phyloP scores from a whole-genome alignment of 2,329 filamentous ascomycete species.

The Phialophora tarda region DNA sequence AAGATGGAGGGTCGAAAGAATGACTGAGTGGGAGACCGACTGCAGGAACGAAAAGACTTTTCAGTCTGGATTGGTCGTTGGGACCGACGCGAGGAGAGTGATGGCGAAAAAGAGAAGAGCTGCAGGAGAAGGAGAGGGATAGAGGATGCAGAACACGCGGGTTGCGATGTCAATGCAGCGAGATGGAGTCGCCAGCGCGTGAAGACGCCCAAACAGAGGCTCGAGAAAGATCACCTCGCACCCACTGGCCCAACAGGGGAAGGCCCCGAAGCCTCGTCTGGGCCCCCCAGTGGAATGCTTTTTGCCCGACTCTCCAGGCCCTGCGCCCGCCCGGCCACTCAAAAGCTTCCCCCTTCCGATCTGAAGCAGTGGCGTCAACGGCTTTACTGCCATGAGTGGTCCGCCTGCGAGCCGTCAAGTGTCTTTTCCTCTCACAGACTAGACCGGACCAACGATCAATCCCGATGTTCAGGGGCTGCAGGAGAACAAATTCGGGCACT shows the following conservation, averaged over 20 bases:
- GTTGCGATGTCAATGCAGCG: slow-evolving; percentile 17
- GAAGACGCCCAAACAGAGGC: slow-evolving; percentile 16
- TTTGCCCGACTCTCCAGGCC: background rate
- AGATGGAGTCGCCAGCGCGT: slow-evolving; percentile 24
- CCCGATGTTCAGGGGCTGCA: slow-evolving; percentile 16
- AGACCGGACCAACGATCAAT: slow-evolving; percentile 11
- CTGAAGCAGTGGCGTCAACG: slow-evolving; percentile 29
- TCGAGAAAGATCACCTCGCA: background rate
- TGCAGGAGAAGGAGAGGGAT: slow-evolving; percentile 13
- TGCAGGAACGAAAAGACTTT: slow-evolving; percentile 25
- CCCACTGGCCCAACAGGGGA: background rate
- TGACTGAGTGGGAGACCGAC: slow-evolving; percentile 23
- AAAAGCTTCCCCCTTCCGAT: slow-evolving; percentile 3
- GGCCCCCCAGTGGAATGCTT: background rate
- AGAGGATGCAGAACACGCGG: slow-evolving; percentile 15
- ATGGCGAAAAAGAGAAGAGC: slow-evolving; percentile 4
- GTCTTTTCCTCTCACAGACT: slow-evolving; percentile 19
- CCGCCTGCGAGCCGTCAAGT: background rate
- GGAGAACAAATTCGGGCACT: background rate
- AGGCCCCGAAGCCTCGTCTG: background rate
- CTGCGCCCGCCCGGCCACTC: slow-evolving; percentile 7
- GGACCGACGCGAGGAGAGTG: slow-evolving; percentile 14
- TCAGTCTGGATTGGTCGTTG: slow-evolving; percentile 21
- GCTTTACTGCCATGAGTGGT: slow-evolving; percentile 3
- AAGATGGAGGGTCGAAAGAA: slow-evolving; percentile 30